Conservation (phyloP, 345 rosid species). For the Linum usitatissimum region DNA sequence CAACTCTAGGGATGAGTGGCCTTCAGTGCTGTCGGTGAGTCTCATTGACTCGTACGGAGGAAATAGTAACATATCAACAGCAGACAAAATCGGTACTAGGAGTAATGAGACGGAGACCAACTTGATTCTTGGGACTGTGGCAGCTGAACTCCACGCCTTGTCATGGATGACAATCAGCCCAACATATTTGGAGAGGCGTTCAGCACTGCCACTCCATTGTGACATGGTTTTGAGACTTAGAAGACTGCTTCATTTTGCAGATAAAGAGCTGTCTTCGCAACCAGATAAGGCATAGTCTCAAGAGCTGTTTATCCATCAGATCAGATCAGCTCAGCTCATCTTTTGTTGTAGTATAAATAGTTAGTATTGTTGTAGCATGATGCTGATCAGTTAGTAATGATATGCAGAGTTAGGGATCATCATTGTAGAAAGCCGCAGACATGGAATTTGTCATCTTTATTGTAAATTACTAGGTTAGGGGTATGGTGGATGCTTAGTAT, state of each 20-base stretch:
- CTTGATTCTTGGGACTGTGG: constrained; percentile 64
- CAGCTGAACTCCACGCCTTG: constrained; percentile 93
- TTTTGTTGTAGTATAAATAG: no score
- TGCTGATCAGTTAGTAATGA: no score
- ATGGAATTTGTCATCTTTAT: no score
- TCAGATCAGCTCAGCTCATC: no score
- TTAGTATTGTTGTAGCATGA: no score
- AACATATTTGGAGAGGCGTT: constrained; percentile 69
- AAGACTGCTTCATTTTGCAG: constrained; percentile 96
- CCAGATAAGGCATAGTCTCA: constrained; percentile 8
- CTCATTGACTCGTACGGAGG: constrained; percentile 85
- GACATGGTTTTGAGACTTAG: constrained; percentile 93
- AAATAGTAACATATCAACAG: constrained; percentile 30
- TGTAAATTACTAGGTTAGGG: no score
- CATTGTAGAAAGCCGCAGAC: no score
- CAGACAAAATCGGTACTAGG: constrained; percentile 50
- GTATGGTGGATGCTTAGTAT: no score
- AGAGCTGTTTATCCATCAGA: no score
- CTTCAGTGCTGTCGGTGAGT: constrained; percentile 75
- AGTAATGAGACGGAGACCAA: constrained; percentile 70
- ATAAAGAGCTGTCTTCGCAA: constrained; percentile 33
- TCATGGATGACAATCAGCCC: constrained; percentile 99
- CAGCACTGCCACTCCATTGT: constrained; percentile 76
- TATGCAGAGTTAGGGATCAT: no score
- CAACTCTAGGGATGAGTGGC: constrained; percentile 84